phyloP scores from a whole-genome alignment of 345 rosid species.

The Eucalyptus victrix region DNA sequence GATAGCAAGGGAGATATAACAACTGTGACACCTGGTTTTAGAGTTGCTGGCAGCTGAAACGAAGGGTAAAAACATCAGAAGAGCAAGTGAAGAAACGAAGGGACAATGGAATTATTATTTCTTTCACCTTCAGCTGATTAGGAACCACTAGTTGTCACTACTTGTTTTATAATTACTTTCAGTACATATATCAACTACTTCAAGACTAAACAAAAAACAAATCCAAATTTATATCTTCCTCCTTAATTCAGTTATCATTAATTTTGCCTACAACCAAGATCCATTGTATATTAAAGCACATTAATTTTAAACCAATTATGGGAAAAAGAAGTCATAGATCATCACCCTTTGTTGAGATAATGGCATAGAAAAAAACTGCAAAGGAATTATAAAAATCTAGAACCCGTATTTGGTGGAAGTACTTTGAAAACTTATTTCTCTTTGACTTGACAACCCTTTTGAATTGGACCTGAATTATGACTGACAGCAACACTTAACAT shows the following conservation, averaged over 20 bases:
- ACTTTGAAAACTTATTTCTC: not conserved
- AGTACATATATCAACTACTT: not conserved
- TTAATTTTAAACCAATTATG: not conserved
- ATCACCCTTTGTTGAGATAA: not conserved
- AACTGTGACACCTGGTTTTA: conserved; percentile 80
- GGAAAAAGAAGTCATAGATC: not conserved
- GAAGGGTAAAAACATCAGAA: not conserved
- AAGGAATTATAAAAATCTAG: too few species aligned
- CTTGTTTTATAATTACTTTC: not conserved
- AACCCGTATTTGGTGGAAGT: too few species aligned
- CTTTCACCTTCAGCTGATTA: not conserved
- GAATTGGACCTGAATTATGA: not conserved
- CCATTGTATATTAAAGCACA: not conserved
- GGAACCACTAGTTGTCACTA: not conserved
- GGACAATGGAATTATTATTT: too few species aligned
- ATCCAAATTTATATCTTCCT: not conserved
- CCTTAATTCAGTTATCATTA: not conserved
- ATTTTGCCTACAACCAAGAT: too few species aligned
- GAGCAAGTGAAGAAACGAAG: not conserved
- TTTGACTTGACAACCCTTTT: not conserved
- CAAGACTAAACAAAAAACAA: not conserved
- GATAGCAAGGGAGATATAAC: conserved; percentile 82
- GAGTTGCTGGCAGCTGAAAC: conserved; percentile 74
- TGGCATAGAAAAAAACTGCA: not conserved
- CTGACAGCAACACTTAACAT: not conserved